Evolutionary conservation across 2,329 filamentous ascomycete genomes (phyloP), one percentile per base, ranked within the genome.

Genomic region (Aspergillus tamarii): DNA sequence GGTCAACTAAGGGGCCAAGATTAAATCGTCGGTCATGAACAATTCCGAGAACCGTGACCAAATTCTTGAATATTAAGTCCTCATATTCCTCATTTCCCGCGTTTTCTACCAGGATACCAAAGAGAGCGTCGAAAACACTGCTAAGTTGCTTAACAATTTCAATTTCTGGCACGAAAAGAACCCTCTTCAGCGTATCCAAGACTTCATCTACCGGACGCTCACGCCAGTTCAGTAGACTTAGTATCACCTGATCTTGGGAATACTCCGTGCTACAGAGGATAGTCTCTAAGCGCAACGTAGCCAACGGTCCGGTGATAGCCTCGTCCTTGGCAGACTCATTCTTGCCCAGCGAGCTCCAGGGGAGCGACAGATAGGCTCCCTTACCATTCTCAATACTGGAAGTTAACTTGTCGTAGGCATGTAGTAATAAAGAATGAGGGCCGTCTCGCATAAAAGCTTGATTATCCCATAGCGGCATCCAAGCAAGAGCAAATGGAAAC

Each of bases 11-110:
- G 0, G 94, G 94, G 1, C 91, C 90, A 9, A 98, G 83, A 71
- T 97, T 96, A 82, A 97, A 99, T 59, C 95, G 87, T 67, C 95
- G 88, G 77, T 99, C 95, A 74, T 97, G 92, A 6, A 97, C 92
- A 73, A 98, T 98, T 45, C 93, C 92, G 52, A 99, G 83, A 2
- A 98, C 92, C 46, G 91, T 91, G 26, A 98, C 93, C 59, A 99
- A 81, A 4, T 94, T 91, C 57, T 91, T 93, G 77, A 99, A 98
- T 2, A 97, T 89, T 19, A 97, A 80, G 72, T 98, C 94, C 73
- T 98, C 95, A 67, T 93, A 94, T 73, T 96, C 92, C 67, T 96
- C 92, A 68, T 93, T 93, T 11, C 92, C 93, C n/a, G 92, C 89
- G 72, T 96, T 90, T 70, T 97, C 93, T 34, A 96, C 92, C 32